Evolutionary conservation across 140 eudicot species (phyloP).

Genomic region (Ambrosia hybrid): DNA sequence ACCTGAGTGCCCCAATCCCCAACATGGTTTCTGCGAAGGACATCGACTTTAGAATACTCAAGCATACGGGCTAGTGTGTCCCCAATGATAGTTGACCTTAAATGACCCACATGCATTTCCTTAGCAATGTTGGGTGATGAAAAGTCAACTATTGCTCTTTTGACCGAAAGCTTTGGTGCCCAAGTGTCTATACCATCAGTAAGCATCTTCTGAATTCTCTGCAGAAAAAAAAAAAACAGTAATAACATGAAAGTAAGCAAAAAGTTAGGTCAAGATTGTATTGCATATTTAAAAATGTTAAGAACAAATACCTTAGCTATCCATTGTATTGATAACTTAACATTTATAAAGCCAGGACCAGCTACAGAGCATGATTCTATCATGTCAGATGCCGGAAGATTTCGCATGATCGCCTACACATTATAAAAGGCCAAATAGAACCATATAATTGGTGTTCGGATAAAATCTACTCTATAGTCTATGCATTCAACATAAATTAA

Average conservation of each 20-base stretch:
- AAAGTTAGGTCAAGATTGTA: neutral
- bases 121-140: constrained; percentile 98
- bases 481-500: neutral
- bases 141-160: constrained; percentile 90
- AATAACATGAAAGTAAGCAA: neutral
- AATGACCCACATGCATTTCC: constrained; percentile 99
- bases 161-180: constrained; percentile 78
- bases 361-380: constrained; percentile 74
- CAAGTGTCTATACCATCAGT: constrained; percentile 68
- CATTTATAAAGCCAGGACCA: constrained; percentile 90
- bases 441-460: constrained; percentile 11
- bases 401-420: constrained; percentile 64
- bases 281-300: neutral
- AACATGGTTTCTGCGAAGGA: constrained; percentile 94
- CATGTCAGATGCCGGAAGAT: constrained; percentile 82
- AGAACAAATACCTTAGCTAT: constrained; percentile 61
- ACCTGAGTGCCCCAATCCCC: constrained; percentile 99
- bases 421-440: constrained; percentile 10
- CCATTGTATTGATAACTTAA: constrained; percentile 77
- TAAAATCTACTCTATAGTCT: neutral
- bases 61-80: constrained; percentile 96
- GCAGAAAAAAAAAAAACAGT: constrained; percentile 19
- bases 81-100: constrained; percentile 90
- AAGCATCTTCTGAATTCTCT: constrained; percentile 84
- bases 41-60: constrained; percentile 86